phyloP scores from a whole-genome alignment of 2,329 filamentous ascomycete genomes.

The Magnaporthiopsis rhizophila region DNA sequence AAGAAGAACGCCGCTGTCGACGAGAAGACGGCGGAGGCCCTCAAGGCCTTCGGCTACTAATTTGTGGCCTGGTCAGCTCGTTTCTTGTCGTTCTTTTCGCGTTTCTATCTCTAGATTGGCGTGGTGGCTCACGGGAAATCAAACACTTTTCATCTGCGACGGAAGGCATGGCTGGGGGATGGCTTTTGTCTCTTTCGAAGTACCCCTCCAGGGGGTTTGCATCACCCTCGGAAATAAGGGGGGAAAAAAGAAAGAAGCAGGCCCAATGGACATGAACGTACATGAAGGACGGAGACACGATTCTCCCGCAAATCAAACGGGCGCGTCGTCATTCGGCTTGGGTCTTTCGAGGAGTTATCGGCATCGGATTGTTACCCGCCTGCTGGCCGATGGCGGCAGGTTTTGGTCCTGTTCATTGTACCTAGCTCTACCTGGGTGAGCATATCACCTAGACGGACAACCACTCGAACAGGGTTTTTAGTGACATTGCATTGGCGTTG shows the following conservation, averaged over 20 bases:
- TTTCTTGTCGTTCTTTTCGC: constrained; percentile 39
- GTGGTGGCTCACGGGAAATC: constrained; percentile 42
- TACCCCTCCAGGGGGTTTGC: neutral
- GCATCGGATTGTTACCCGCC: neutral
- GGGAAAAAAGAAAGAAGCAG: constrained; percentile 3
- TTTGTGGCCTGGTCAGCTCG: constrained; percentile 24
- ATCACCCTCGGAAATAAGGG: constrained; percentile 5
- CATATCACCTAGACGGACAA: neutral
- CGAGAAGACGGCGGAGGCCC: constrained; percentile 78
- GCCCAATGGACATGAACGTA: constrained; percentile 6
- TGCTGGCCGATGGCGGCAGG: neutral
- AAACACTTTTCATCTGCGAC: constrained; percentile 38
- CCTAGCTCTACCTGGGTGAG: neutral
- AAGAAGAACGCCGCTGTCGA: constrained; percentile 87
- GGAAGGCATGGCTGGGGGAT: constrained; percentile 25
- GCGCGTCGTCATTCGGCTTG: constrained; percentile 7
- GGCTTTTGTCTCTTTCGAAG: constrained; percentile 8
- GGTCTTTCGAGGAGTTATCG: constrained; percentile 8
- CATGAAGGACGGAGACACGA: constrained; percentile 7
- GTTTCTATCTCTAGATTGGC: constrained; percentile 45
- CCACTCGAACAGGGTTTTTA: neutral
- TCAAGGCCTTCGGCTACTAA: constrained; percentile 90
- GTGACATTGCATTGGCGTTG: neutral
- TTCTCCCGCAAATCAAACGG: constrained; percentile 3
- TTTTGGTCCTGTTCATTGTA: neutral